Evolutionary conservation across 2,329 filamentous ascomycete species (phyloP), one percentile per base, ranked within the genome.

Genomic region (Pseudogymnoascus sp.): DNA sequence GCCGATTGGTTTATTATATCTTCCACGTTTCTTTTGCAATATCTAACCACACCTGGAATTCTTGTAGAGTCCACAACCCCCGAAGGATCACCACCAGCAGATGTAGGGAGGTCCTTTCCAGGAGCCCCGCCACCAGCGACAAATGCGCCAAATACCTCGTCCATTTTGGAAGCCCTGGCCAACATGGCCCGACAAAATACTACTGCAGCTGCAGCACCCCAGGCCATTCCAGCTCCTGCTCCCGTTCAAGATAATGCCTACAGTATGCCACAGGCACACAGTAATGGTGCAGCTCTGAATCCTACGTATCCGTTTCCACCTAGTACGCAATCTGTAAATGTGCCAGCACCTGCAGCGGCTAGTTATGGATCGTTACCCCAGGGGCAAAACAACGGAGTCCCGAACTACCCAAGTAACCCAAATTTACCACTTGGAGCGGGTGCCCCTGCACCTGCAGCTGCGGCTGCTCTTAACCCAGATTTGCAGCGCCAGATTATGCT

Each of bases 121-220:
- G 74, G 74, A 61, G 71, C 78, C 36, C 78, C 81, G 23, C 72
- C 74, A 6, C 69, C 73, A 61, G 72, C 72, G 59, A 71, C 76
- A 64, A 73, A 72, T 66, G 75, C 81, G 63, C 81, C 79, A 66
- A 88, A 83, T 68, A 84, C 82, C 36, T 82, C 82, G 42, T 82
- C 86, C 68, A 92, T 95, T 69, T 81, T 93, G 76, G 89, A 90
- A 73, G 89, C 89, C 50, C 82, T 95, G 67, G 89, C 90, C 67
- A 90, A 90, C 72, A 89, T 95, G 77, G 89, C 89, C 40, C 88
- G 89, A 67, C 88, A 91, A 75, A 91, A 87, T 73, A 84, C 81
- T 38, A 78, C 79, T 62, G 75, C 78, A 61, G 75, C 81, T 61
- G 62, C 70, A 37, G 62, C 68, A 42, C 63, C 31, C 50, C 62